These are phyloP conservation scores for Pseudopyricularia cyperi DNA, from an alignment of 2,329 filamentous ascomycete species.

Conservation along the genomic window DNA sequence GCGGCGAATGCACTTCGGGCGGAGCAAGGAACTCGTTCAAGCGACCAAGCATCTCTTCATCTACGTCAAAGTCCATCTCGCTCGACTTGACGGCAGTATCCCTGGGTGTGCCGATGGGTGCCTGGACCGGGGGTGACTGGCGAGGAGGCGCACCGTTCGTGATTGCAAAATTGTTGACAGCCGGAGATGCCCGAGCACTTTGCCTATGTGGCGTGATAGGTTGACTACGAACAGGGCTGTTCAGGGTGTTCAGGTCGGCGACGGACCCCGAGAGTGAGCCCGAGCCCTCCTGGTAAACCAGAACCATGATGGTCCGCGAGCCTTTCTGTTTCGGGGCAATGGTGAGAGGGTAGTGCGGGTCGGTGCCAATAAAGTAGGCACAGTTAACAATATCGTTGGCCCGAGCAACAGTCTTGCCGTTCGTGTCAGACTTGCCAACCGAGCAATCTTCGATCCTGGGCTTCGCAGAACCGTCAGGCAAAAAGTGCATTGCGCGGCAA, in stretches of 20 bases:
- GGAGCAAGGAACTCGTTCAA: slow-evolving; percentile 35
- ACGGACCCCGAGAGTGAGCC: background rate
- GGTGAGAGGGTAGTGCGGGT: slow-evolving; percentile 7
- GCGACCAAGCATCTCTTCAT: slow-evolving; percentile 30
- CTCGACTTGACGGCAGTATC: background rate
- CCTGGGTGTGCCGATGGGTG: background rate
- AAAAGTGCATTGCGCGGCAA: slow-evolving; percentile 21
- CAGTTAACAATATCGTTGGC: slow-evolving; percentile 11
- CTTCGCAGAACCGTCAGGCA: slow-evolving; percentile 14
- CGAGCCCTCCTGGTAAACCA: slow-evolving; percentile 2
- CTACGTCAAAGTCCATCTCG: slow-evolving; percentile 10
- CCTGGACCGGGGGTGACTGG: background rate
- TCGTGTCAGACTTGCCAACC: slow-evolving; percentile 3
- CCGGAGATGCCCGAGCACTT: background rate
- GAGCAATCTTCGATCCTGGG: slow-evolving; percentile 7
- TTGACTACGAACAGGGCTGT: background rate
- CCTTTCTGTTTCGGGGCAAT: slow-evolving; percentile 3
- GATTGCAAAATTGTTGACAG: background rate
- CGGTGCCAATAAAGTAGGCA: slow-evolving; percentile 7
- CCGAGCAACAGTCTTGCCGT: slow-evolving; percentile 8
- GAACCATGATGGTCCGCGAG: slow-evolving; percentile 3
- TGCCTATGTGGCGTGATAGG: background rate
- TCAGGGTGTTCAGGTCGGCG: background rate
- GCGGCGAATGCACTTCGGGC: slow-evolving; percentile 17
- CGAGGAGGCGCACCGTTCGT: background rate